phyloP scores from a whole-genome alignment of 2,329 filamentous ascomycete species.

The Catunica adiposa region DNA sequence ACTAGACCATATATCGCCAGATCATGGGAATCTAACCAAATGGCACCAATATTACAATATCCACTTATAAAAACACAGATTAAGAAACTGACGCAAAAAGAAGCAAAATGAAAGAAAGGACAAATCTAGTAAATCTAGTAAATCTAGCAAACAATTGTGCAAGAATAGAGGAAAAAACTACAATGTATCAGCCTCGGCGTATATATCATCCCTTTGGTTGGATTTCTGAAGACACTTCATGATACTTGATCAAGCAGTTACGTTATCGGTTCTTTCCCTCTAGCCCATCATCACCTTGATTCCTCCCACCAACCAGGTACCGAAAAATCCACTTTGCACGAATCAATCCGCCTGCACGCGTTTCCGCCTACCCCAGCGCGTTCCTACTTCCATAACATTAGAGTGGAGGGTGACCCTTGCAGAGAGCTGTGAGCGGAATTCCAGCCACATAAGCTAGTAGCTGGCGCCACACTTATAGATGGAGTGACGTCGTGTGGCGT shows the following conservation, averaged over 20 bases:
- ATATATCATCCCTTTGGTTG: background rate
- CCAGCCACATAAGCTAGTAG: background rate
- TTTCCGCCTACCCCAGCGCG: constrained; percentile 1
- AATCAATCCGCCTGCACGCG: background rate
- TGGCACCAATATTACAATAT: too few relatives aligned
- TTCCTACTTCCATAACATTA: background rate
- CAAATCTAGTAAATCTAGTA: too few relatives aligned
- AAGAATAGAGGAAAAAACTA: background rate
- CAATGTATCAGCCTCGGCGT: background rate
- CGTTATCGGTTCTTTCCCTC: background rate
- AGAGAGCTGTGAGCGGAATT: background rate
- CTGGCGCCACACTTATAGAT: background rate
- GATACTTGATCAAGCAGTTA: background rate
- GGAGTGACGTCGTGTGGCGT: constrained; percentile 4
- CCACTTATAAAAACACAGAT: too few relatives aligned
- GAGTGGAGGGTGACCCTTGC: background rate
- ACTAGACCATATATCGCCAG: too few relatives aligned
- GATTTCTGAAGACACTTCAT: background rate
- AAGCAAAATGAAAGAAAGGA: too few relatives aligned
- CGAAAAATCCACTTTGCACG: constrained; percentile 10
- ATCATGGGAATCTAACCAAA: too few relatives aligned
- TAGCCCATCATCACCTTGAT: background rate
- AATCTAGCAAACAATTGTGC: too few relatives aligned
- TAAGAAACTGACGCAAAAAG: too few relatives aligned
- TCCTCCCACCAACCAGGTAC: background rate